phyloP scores from a whole-genome alignment of 345 rosid species.

The Corchorus capsularis region DNA sequence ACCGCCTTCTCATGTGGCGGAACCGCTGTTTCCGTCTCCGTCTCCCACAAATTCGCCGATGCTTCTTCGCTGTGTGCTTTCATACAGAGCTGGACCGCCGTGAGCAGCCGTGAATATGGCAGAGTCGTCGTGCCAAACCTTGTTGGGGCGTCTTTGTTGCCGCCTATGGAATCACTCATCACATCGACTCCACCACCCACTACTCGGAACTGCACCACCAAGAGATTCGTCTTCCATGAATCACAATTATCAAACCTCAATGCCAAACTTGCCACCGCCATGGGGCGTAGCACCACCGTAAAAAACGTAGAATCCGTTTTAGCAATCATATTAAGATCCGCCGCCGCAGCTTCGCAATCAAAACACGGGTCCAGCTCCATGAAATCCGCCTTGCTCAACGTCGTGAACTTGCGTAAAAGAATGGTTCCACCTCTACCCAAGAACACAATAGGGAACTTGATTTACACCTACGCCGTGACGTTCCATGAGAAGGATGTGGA shows the following conservation, averaged over 20 bases:
- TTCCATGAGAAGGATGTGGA: constrained; percentile 6
- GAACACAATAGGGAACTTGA: constrained; percentile 20
- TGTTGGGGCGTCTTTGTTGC: background rate
- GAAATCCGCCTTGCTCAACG: background rate
- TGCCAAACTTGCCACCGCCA: background rate
- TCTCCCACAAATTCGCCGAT: constrained; percentile 22
- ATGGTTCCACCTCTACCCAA: constrained; percentile 15
- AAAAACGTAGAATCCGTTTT: constrained; percentile 26
- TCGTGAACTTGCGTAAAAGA: constrained; percentile 16
- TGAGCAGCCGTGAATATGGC: background rate
- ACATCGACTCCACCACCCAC: background rate
- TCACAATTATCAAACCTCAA: constrained; percentile 17
- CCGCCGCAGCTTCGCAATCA: background rate
- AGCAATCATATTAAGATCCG: constrained; percentile 29
- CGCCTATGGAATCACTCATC: background rate
- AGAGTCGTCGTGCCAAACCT: background rate
- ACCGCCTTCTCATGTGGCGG: constrained; percentile 21
- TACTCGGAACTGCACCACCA: constrained; percentile 2
- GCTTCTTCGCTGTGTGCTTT: constrained; percentile 17
- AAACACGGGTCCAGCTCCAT: background rate
- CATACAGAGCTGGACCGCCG: constrained; percentile 17
- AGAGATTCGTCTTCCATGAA: constrained; percentile 27
- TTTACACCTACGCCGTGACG: background rate
- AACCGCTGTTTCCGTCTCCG: constrained; percentile 4
- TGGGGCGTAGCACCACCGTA: background rate